phyloP scores from a whole-genome alignment of 306 rosid genomes.

The Pyrus pyrifolia region DNA sequence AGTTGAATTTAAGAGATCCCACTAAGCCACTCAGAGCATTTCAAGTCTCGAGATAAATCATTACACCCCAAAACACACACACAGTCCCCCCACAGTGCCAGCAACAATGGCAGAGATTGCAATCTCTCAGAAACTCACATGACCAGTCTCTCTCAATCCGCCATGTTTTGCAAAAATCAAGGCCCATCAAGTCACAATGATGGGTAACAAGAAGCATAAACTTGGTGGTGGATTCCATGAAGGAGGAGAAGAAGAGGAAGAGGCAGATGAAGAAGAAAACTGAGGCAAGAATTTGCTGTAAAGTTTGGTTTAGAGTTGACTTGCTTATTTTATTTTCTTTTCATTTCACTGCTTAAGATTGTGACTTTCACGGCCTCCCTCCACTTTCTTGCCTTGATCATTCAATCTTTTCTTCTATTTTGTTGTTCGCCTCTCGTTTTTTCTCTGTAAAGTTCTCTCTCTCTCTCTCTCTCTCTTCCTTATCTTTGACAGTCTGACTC shows the following conservation, averaged over 20 bases:
- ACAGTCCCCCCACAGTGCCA: not conserved
- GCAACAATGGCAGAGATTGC: not conserved
- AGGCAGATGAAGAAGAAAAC: not conserved
- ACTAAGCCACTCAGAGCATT: not conserved
- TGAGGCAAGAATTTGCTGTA: slow-evolving; percentile 23
- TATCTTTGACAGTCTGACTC: slow-evolving; percentile 11
- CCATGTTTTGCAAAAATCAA: not conserved
- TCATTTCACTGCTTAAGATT: slow-evolving; percentile 25
- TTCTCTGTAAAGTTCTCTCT: slow-evolving; percentile 19
- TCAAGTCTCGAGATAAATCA: not conserved
- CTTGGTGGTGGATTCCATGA: slow-evolving; percentile 2
- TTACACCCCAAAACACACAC: not conserved
- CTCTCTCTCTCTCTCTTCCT: slow-evolving; percentile 22
- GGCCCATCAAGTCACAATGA: slow-evolving; percentile 1
- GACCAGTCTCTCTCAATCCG: slow-evolving; percentile 4
- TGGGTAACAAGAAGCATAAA: not conserved
- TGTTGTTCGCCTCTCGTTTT: slow-evolving; percentile 11
- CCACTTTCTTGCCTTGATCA: slow-evolving; percentile 43
- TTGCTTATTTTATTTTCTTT: not conserved
- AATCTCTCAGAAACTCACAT: not conserved
- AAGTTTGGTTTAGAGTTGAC: slow-evolving; percentile 52
- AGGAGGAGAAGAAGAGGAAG: not conserved
- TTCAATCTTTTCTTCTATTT: slow-evolving; percentile 29
- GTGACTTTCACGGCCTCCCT: slow-evolving; percentile 34
- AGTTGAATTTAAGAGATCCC: slow-evolving; percentile 1